Percentiles rank a stretch among this genome's conserved stretches.
These are phyloP conservation scores for Escovopsis sp. DNA, from an alignment of 2,329 filamentous ascomycete genomes.

Conservation along the genomic window DNA sequence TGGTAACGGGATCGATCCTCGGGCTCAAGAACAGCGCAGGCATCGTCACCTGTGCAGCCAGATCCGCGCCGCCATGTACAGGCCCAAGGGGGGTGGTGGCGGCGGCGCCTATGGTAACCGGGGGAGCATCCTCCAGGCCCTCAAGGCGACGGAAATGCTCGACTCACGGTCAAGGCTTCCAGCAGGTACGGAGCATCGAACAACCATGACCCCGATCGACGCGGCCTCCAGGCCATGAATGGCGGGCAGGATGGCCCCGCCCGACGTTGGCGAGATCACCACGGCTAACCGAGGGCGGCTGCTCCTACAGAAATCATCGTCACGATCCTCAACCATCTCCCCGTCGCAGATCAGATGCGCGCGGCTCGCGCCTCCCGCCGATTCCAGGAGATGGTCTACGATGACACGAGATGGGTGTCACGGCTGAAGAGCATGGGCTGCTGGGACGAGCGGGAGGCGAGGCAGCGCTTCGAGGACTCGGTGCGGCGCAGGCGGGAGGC, in stretches of 20 bases:
- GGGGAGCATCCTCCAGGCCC: slow-evolving; percentile 53
- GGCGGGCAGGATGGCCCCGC: not conserved
- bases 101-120: slow-evolving; percentile 12
- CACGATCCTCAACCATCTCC: slow-evolving; percentile 77
- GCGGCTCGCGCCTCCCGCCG: slow-evolving; percentile 74
- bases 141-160: slow-evolving; percentile 70
- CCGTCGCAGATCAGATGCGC: slow-evolving; percentile 68
- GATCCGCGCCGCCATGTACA: slow-evolving; percentile 25
- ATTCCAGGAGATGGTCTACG: slow-evolving; percentile 96
- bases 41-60: slow-evolving; percentile 5
- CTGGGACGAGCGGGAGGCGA: slow-evolving; percentile 83
- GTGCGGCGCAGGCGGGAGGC: slow-evolving; percentile 47
- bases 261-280: not conserved
- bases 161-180: slow-evolving; percentile 66
- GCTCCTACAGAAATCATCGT: slow-evolving; percentile 64
- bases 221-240: not conserved
- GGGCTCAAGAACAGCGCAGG: slow-evolving; percentile 2
- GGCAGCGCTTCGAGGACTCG: slow-evolving; percentile 63
- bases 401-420: slow-evolving; percentile 89
- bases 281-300: not conserved
- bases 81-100: slow-evolving; percentile 27
- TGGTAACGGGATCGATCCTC: not conserved
- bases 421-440: slow-evolving; percentile 73
- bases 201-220: not conserved
- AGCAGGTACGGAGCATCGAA: slow-evolving; percentile 44